Conservation (phyloP, 164 flowering plant genomes). For the Akebia trifoliata region DNA sequence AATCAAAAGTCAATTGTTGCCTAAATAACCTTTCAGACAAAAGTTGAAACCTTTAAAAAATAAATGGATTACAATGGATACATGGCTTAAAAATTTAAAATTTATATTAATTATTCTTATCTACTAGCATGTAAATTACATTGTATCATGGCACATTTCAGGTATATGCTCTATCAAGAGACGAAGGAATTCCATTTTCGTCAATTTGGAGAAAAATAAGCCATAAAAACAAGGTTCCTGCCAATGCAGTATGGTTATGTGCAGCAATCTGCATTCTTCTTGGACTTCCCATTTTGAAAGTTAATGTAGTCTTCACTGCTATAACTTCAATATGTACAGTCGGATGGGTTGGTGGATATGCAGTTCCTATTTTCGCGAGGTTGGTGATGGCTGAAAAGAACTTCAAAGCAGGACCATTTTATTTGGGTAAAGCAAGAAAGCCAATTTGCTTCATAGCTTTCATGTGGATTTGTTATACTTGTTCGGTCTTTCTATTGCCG, state of each 20-base stretch:
- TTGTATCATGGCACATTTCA: too few species aligned
- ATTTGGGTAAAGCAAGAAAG: constrained; percentile 56
- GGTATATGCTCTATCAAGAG: constrained; percentile 75
- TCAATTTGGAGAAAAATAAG: constrained; percentile 53
- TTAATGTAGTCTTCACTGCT: constrained; percentile 63
- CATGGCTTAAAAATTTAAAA: too few species aligned
- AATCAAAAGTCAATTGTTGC: too few species aligned
- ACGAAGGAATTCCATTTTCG: constrained; percentile 60
- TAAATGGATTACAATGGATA: too few species aligned
- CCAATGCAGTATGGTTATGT: constrained; percentile 78
- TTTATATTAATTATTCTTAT: too few species aligned
- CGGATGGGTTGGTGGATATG: constrained; percentile 88
- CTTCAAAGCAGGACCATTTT: constrained; percentile 61
- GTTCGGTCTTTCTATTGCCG: constrained; percentile 58
- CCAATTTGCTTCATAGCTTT: constrained; percentile 65
- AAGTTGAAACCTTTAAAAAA: too few species aligned
- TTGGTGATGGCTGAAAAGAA: constrained; percentile 56
- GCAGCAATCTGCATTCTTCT: constrained; percentile 66
- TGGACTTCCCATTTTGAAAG: constrained; percentile 62
- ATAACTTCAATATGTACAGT: constrained; percentile 62
- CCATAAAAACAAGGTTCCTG: constrained; percentile 68
- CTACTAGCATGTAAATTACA: too few species aligned
- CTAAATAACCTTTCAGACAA: too few species aligned
- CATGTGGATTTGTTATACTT: constrained; percentile 70
- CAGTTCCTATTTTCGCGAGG: constrained; percentile 68